Conservation (phyloP, 805 yeast genomes). For the Saccharomycopsis fodiens region DNA sequence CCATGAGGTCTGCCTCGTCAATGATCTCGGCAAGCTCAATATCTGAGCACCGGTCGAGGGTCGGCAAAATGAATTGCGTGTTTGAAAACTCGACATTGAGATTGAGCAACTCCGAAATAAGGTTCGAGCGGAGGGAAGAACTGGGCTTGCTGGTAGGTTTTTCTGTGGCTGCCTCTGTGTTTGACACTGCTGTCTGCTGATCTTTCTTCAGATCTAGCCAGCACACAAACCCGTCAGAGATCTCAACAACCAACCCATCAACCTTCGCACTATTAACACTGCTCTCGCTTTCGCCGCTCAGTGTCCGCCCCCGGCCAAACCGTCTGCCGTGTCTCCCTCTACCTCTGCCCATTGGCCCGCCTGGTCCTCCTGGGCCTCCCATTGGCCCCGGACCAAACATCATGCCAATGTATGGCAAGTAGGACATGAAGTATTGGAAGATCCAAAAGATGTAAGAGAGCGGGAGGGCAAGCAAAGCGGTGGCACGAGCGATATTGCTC, state of each 20-base stretch:
- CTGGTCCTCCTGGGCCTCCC: conserved; percentile 3
- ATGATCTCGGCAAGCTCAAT: neutral
- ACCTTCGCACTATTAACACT: neutral
- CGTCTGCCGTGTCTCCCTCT: neutral
- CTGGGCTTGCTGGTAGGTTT: neutral
- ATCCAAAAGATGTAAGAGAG: neutral
- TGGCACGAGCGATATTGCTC: neutral
- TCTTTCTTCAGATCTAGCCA: neutral
- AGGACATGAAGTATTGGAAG: neutral
- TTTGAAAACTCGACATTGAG: neutral
- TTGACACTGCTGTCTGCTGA: neutral
- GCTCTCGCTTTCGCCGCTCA: neutral
- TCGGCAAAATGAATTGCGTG: neutral
- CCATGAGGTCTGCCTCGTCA: neutral
- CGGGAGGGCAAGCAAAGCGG: neutral
- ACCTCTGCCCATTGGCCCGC: conserved; percentile 3
- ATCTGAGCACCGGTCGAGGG: neutral
- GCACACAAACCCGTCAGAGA: neutral
- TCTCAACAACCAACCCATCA: neutral
- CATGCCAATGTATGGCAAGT: neutral
- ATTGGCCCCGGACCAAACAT: neutral
- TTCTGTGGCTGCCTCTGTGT: neutral
- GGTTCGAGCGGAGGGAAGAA: neutral
- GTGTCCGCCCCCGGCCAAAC: neutral
- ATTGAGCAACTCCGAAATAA: neutral